Conservation (phyloP, 164 flowering plant genomes). For the Aristolochia contorta region DNA sequence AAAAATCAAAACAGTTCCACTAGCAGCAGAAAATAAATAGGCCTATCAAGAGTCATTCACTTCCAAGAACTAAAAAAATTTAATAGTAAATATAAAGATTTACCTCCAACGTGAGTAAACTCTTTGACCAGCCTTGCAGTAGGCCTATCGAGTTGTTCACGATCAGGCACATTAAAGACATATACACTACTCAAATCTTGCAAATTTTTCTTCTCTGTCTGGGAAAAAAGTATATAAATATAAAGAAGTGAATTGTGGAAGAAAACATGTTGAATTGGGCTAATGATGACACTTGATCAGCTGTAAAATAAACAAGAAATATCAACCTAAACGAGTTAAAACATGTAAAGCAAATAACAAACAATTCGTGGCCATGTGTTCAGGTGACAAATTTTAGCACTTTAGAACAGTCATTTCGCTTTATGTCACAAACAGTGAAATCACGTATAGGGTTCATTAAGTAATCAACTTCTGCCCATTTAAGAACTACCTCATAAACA, state of each 20-base stretch:
- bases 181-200: conserved; percentile 78
- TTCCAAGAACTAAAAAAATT: not conserved
- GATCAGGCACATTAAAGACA: conserved; percentile 64
- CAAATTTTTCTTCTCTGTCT: conserved; percentile 85
- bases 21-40: not conserved
- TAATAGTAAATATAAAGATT: not conserved
- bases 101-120: conserved; percentile 72
- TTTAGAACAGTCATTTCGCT: too few relatives aligned
- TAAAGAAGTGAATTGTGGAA: not conserved
- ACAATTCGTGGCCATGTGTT: too few relatives aligned
- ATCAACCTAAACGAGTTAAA: too few relatives aligned
- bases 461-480: too few relatives aligned
- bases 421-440: too few relatives aligned
- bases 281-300: too few relatives aligned
- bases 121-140: conserved; percentile 91
- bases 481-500: too few relatives aligned
- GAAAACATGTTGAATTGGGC: not conserved
- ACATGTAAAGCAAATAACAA: too few relatives aligned
- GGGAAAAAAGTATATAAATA: conserved; percentile 19
- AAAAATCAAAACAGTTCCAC: not conserved
- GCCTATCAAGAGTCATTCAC: not conserved
- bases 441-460: too few relatives aligned
- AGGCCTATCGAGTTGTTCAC: conserved; percentile 72
- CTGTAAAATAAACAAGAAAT: too few relatives aligned
- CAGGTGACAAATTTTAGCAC: too few relatives aligned